phyloP scores from a whole-genome alignment of 2,329 filamentous ascomycete species.

The Aspergillus novofumigatus region DNA sequence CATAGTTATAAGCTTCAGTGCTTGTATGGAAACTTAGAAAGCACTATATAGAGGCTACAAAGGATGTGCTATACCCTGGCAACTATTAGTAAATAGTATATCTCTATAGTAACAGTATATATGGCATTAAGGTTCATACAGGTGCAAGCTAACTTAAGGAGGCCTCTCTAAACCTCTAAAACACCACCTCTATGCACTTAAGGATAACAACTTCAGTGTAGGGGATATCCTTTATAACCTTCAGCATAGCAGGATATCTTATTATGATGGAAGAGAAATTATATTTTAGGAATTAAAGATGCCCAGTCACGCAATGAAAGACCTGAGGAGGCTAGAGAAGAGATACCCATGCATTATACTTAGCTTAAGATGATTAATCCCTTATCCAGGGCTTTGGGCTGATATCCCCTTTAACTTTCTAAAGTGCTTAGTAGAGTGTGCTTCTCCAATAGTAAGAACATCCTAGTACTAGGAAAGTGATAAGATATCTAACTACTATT shows the following conservation, averaged over 20 bases:
- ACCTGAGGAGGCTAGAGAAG: too few relatives aligned
- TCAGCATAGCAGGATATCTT: background rate
- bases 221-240: slow-evolving; percentile 6
- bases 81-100: background rate
- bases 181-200: background rate
- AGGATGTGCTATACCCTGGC: background rate
- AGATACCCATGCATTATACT: too few relatives aligned
- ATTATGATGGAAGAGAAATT: background rate
- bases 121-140: background rate
- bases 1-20: background rate
- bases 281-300: slow-evolving; percentile 2
- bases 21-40: slow-evolving; percentile 4
- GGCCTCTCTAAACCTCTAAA: background rate
- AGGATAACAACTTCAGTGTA: background rate
- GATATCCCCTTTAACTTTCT: too few relatives aligned
- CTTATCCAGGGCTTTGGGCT: too few relatives aligned
- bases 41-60: background rate
- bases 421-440: too few relatives aligned
- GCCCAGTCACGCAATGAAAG: background rate
- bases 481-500: too few relatives aligned
- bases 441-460: too few relatives aligned
- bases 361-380: too few relatives aligned
- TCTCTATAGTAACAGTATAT: background rate
- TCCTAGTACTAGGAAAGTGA: too few relatives aligned
- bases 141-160: background rate